Conservation (phyloP, 2,329 filamentous ascomycete species). For the Monilinia aucupariae region DNA sequence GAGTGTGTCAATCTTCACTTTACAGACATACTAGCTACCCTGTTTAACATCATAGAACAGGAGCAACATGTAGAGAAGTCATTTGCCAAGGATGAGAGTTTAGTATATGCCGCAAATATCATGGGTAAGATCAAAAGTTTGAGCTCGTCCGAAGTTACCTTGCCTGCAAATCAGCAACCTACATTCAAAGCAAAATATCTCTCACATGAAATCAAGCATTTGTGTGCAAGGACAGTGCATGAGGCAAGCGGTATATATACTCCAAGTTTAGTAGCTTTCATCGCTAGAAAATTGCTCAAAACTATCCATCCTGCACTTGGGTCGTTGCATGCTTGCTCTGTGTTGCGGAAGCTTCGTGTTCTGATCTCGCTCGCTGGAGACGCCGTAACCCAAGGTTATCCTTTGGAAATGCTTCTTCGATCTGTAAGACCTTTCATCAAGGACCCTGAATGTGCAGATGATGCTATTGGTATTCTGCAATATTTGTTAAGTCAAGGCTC, state of each 20-base stretch:
- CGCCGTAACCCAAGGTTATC: constrained; percentile 70
- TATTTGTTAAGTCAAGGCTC: constrained; percentile 71
- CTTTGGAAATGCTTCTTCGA: constrained; percentile 83
- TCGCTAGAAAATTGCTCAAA: constrained; percentile 73
- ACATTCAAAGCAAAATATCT: constrained; percentile 76
- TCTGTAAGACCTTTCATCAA: constrained; percentile 72
- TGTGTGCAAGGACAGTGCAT: constrained; percentile 68
- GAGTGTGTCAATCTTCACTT: constrained; percentile 64
- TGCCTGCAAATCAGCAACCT: constrained; percentile 80
- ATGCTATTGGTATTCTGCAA: constrained; percentile 78
- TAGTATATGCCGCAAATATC: constrained; percentile 55
- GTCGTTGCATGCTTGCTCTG: constrained; percentile 77
- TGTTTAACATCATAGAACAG: constrained; percentile 73
- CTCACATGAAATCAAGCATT: constrained; percentile 65
- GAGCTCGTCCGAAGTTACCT: constrained; percentile 56
- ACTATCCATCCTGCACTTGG: constrained; percentile 79
- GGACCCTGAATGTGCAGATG: constrained; percentile 82
- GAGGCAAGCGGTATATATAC: constrained; percentile 67
- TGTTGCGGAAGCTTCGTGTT: constrained; percentile 79
- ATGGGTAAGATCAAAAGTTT: constrained; percentile 65
- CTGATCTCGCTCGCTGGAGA: constrained; percentile 72
- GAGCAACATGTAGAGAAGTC: constrained; percentile 50
- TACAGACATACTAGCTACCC: constrained; percentile 66
- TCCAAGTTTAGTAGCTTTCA: constrained; percentile 64
- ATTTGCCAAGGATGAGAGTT: constrained; percentile 58